Evolutionary conservation across 1,139 yeast species (phyloP), one percentile per base, ranked within the genome.

Genomic region (Hyphopichia fennica): DNA sequence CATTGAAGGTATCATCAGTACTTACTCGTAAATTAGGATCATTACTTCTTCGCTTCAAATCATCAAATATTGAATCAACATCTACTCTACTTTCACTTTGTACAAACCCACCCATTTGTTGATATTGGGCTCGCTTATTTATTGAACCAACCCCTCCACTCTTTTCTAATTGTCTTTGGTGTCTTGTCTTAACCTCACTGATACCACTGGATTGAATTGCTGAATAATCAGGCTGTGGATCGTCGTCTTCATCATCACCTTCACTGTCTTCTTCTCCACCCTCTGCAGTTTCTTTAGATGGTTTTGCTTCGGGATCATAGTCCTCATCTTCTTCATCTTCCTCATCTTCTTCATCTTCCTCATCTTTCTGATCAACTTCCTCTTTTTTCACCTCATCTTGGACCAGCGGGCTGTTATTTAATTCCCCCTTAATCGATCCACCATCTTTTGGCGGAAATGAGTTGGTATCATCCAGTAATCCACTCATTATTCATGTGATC

Each of bases 281-380:
- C 7, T 53, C 55, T 4, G 46, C 56, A 10, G 51, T 62, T 3
- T 49, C 59, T 10, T 50, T 55, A 2, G 48, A 54, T 10, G 50
- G 54, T 36, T 56, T 56, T n/a, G 57, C 59, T 9, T 63, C 66
- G 14, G 86, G 86, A 44, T 77, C 77, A 57, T 75, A 83, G 50
- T 83, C 88, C 41, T 79, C 85, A 45, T 82, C 87, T 34, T 82
- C 87, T 40, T 81, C 84, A 49, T 82, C 88, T 34, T 73, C 68
- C 45, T 81, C 79, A 4, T 58, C 62, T 15, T 55, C 61, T 7
- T 51, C 60, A 25, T 50, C 57, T 14, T 48, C 52, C 4, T 46
- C 57, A 2, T 38, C 39, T 7, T 32, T 41, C 3, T 31, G 42
- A 32, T 41, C 47, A 13, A 20, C 8, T n/a, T 20, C 14, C 6